These are phyloP conservation scores for Nakazawaea siamensis DNA, from an alignment of 805 yeast species.

Conservation along the genomic window DNA sequence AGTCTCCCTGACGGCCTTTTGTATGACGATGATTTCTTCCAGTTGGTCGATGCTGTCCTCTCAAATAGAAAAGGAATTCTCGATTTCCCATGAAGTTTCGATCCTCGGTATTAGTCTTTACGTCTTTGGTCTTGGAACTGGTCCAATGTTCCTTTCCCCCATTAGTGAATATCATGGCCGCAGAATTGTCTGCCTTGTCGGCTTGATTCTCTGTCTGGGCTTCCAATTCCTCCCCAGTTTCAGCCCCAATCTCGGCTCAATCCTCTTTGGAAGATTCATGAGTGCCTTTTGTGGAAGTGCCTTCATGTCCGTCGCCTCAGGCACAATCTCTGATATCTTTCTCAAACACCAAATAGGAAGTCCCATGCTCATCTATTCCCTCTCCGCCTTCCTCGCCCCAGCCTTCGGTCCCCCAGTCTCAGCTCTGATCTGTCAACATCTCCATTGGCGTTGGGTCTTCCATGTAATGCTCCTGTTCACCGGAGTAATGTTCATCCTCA, in stretches of 20 bases:
- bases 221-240: slow-evolving; percentile 52
- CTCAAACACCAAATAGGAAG: slow-evolving; percentile 50
- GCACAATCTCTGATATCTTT: slow-evolving; percentile 67
- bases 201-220: slow-evolving; percentile 34
- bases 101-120: slow-evolving; percentile 50
- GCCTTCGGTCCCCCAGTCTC: slow-evolving; percentile 58
- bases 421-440: slow-evolving; percentile 50
- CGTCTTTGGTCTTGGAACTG: slow-evolving; percentile 56
- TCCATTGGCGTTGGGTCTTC: slow-evolving; percentile 66
- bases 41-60: slow-evolving; percentile 56
- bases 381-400: slow-evolving; percentile 65
- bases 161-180: slow-evolving; percentile 51
- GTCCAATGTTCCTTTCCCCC: slow-evolving; percentile 57
- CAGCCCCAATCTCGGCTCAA: slow-evolving; percentile 50
- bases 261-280: slow-evolving; percentile 56
- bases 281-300: slow-evolving; percentile 72
- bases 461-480: slow-evolving; percentile 55
- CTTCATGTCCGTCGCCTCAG: slow-evolving; percentile 71
- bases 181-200: slow-evolving; percentile 39
- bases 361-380: slow-evolving; percentile 60
- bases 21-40: slow-evolving; percentile 64
- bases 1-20: slow-evolving; percentile 47
- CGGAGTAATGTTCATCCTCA: slow-evolving; percentile 15
- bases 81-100: slow-evolving; percentile 50
- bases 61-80: slow-evolving; percentile 37